Evolutionary conservation across 495 filamentous ascomycete genomes (phyloP), one percentile per base, ranked within the genome.

Genomic region (Tetracladium marchalianum): DNA sequence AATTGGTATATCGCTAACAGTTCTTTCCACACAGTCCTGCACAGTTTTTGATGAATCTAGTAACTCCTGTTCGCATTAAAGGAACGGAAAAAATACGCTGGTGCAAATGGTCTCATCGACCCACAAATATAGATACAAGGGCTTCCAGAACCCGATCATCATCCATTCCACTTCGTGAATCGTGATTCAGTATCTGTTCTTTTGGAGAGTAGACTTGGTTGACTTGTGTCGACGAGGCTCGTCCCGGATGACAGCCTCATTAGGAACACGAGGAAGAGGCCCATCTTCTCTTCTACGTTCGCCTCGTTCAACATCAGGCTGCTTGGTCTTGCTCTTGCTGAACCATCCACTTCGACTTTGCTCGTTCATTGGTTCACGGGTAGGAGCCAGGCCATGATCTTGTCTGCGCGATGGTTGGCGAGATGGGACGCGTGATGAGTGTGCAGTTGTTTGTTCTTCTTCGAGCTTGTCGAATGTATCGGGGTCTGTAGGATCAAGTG

Each of bases 401-500:
- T 50, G 45, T 19, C 42, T 18, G 22, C 22, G 22, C 22, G 22
- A 27, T 27, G 8, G 52, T 49, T 27, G 51, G 36, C 22, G 44
- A 13, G 4, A 17, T 19, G 2, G 31, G 19, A 27, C 22, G 22
- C 22, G 22, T 27, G 22, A 27, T 27, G 19, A n/a, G 2, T 22
- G n/a, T 19, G 39, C 13, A n/a, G n/a, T n/a, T 3, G 39, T 19
- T 41, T 16, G 9, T 50, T 54, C 50, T 24, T 47, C 52, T 39
- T 43, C 38, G 31, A 53, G 31, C 16, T 41, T 49, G 49, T 71
- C 67, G 39, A 63, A 71, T 42, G 65, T 66, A 35, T 55, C 49
- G 6, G 67, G 58, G 50, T 67, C 60, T 49, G 61, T 68, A n/a
- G 67, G 64, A 53, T 70, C 67, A 39, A 50, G 27, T 13, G 41